phyloP scores from a whole-genome alignment of 148 eudicot species.

The Silene uniflora region DNA sequence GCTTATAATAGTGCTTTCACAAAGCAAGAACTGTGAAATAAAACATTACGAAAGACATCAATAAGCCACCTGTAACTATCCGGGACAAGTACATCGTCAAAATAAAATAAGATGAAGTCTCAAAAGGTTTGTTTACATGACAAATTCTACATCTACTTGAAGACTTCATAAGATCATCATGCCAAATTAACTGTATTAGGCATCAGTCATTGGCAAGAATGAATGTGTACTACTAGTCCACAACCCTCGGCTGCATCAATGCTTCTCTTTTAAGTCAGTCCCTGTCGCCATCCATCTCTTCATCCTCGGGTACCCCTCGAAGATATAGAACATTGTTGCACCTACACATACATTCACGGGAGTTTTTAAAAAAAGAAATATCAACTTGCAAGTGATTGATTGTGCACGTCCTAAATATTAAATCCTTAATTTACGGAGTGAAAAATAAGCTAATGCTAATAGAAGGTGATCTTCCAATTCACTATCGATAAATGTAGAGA shows the following conservation, averaged over 20 bases:
- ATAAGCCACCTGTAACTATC: background rate
- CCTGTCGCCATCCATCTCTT: constrained; percentile 63
- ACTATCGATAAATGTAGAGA: too few relatives aligned
- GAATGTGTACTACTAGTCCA: too few relatives aligned
- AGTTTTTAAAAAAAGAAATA: too few relatives aligned
- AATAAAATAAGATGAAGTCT: background rate
- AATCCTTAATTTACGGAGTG: too few relatives aligned
- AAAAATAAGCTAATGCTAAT: too few relatives aligned
- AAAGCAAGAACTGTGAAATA: background rate
- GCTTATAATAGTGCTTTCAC: background rate
- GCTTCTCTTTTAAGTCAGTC: constrained; percentile 32
- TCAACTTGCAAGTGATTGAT: background rate
- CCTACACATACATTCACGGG: constrained; percentile 30
- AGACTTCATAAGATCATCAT: background rate
- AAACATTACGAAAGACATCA: background rate
- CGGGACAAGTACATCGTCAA: background rate
- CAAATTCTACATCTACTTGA: background rate
- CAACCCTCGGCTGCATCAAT: constrained; percentile 1
- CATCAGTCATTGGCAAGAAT: background rate
- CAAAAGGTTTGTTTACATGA: background rate
- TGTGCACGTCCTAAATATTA: background rate
- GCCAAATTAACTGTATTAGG: background rate
- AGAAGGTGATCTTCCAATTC: too few relatives aligned
- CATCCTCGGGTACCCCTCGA: constrained; percentile 86
- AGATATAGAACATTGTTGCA: constrained; percentile 87